phyloP scores from a whole-genome alignment of 192 early-diverging fungal species.

The Coemansia sp. region DNA sequence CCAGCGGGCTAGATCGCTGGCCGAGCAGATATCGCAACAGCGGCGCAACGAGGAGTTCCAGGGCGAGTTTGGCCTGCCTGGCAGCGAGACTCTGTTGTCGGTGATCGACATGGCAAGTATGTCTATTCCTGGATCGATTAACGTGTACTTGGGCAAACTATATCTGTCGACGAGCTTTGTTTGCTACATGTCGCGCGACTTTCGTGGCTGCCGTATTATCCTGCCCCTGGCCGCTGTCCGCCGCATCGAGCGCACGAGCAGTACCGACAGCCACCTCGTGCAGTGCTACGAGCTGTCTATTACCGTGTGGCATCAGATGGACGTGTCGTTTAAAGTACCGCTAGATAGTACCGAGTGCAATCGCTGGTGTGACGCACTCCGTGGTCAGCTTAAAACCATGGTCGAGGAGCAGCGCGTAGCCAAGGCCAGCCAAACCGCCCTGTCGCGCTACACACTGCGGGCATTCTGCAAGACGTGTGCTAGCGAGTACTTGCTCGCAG shows the following conservation, averaged over 20 bases:
- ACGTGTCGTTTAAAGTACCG: constrained; percentile 79
- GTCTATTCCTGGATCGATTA: constrained; percentile 40
- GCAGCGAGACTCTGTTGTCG: constrained; percentile 69
- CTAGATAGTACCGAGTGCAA: constrained; percentile 67
- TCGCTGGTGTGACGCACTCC: constrained; percentile 77
- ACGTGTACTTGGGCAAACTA: constrained; percentile 64
- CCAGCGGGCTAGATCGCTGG: constrained; percentile 25
- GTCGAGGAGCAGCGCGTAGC: constrained; percentile 78
- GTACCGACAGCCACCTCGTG: constrained; percentile 42
- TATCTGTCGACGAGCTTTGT: constrained; percentile 89
- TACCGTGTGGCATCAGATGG: constrained; percentile 89
- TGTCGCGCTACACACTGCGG: constrained; percentile 47
- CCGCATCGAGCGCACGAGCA: constrained; percentile 83
- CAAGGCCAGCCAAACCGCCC: constrained; percentile 27
- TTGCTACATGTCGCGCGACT: constrained; percentile 71
- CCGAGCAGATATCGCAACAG: constrained; percentile 67
- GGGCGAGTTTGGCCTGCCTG: constrained; percentile 73
- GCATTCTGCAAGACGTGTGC: constrained; percentile 63
- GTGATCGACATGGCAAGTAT: constrained; percentile 55
- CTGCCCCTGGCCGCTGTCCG: constrained; percentile 89
- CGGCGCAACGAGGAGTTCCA: constrained; percentile 79
- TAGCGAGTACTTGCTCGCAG: constrained; percentile 62
- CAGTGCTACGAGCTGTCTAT: constrained; percentile 71
- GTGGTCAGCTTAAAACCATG: constrained; percentile 70
- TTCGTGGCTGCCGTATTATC: constrained; percentile 70